These are phyloP conservation scores for Ustilago bromivora DNA, from an alignment of 1,284 basidiomycete genomes.

Conservation along the genomic window DNA sequence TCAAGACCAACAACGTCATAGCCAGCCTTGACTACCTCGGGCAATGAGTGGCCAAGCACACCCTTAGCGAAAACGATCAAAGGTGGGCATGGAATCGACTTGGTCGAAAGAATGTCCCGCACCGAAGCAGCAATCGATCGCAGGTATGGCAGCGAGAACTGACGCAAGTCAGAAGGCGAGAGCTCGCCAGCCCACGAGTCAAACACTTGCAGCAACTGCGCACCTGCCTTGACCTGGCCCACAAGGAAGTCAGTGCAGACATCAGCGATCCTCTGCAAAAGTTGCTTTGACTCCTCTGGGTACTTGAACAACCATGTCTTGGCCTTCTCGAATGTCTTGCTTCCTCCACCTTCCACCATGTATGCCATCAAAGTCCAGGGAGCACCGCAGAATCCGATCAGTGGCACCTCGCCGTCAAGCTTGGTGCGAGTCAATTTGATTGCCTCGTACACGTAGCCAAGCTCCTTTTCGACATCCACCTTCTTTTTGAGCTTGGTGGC, in stretches of 20 bases:
- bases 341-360: slow-evolving; percentile 69
- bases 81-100: slow-evolving; percentile 59
- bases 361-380: slow-evolving; percentile 70
- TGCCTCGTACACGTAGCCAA: slow-evolving; percentile 68
- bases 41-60: slow-evolving; percentile 65
- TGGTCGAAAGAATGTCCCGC: slow-evolving; percentile 61
- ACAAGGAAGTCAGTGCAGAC: slow-evolving; percentile 68
- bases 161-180: slow-evolving; percentile 67
- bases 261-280: slow-evolving; percentile 65
- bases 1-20: slow-evolving; percentile 69
- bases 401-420: slow-evolving; percentile 67
- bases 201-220: slow-evolving; percentile 68
- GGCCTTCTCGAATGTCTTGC: slow-evolving; percentile 67
- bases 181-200: slow-evolving; percentile 70
- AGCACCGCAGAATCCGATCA: slow-evolving; percentile 69
- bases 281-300: slow-evolving; percentile 64
- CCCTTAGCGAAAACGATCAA: slow-evolving; percentile 69
- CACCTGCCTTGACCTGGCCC: slow-evolving; percentile 67
- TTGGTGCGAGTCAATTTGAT: slow-evolving; percentile 63
- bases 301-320: slow-evolving; percentile 68
- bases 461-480: slow-evolving; percentile 68
- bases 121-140: slow-evolving; percentile 63
- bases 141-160: slow-evolving; percentile 66
- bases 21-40: slow-evolving; percentile 65
- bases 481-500: slow-evolving; percentile 61